A percentile compares a stretch with the other conserved stretches of the same genome.
These are phyloP conservation scores for Wickerhamomyces bisporus DNA, from an alignment of 805 yeast genomes.

Conservation along the genomic window DNA sequence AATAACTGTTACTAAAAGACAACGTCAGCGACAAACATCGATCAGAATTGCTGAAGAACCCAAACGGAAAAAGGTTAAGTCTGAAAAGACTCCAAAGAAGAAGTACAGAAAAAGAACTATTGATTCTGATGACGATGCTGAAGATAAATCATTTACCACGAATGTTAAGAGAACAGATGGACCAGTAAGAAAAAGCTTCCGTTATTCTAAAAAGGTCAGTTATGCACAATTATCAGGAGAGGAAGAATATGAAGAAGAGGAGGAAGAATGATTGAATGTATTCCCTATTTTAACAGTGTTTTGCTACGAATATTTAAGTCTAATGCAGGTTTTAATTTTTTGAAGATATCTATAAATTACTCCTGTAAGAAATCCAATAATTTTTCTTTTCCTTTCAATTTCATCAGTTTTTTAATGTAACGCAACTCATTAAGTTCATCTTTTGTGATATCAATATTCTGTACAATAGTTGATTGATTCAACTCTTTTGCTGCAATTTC, in stretches of 20 bases:
- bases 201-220: slow-evolving; percentile 28
- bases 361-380: slow-evolving; percentile 51
- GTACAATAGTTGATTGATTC: slow-evolving; percentile 11
- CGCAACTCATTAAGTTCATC: slow-evolving; percentile 47
- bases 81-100: slow-evolving; percentile 8
- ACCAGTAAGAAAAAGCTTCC: slow-evolving; percentile 40
- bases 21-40: slow-evolving; percentile 4
- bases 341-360: not conserved
- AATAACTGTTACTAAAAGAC: slow-evolving; percentile 18
- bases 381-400: slow-evolving; percentile 63
- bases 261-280: too few species aligned
- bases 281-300: too few species aligned
- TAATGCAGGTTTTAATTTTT: too few species aligned
- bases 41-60: slow-evolving; percentile 9
- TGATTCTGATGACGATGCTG: slow-evolving; percentile 19
- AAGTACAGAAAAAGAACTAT: slow-evolving; percentile 9
- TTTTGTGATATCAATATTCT: slow-evolving; percentile 11
- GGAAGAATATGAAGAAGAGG: slow-evolving; percentile 2
- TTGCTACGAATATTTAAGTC: too few species aligned
- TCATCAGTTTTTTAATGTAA: slow-evolving; percentile 55
- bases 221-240: slow-evolving; percentile 25
- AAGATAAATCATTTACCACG: slow-evolving; percentile 9
- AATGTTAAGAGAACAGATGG: not conserved
- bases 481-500: slow-evolving; percentile 31
- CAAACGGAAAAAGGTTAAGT: slow-evolving; percentile 17